Base-by-base conservation (phyloP, 176 grass and related monocot genomes). In the Puccinellia tenuiflora region DNA sequence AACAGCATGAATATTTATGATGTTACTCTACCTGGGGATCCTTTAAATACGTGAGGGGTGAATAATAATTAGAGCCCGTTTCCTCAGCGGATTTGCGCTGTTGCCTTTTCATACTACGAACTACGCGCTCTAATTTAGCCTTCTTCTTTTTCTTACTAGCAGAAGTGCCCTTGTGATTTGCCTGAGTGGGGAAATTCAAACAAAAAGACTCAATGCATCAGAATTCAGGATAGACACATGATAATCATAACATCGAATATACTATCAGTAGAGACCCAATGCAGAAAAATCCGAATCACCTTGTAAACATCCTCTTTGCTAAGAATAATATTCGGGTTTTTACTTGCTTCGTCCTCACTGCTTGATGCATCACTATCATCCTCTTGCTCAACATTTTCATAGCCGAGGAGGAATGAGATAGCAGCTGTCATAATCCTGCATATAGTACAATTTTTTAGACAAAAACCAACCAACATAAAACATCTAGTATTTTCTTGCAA, bases 61-160 rank as follows among this genome's bases (percentile, higher is more conserved):
- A 93, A 87, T 98, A 98, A 63, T 90, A 98, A 85, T 73, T 92
- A 71, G 96, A 91, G 51, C 84, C 82, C 38, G 75, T 83, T 18
- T 88, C 82, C 16, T 90, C 88, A 34, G 74, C 78, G 80, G 95
- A 82, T 86, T 95, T 92, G 17, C 85, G 72, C 75, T 98, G 92
- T 46, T 93, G 96, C 73, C 83, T 98, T 91, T 98, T 98, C 88
- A 98, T 93, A 84, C 91, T 98, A 71, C 96, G 92, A 37, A 98
- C 48, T 16, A 88, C 91, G 35, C 92, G 88, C 73, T 98, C 85
- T 60, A 98, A 88, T 90, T 98, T 98, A 70, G 96, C 92, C 68
- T 95, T 93, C 92, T 98, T 98, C 84, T 95, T 98, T 92, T 98
- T 98, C 89, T 95, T 98, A 85, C 92, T 98, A 40, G 96, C 87